Base-by-base conservation (phyloP, 441 rosid genomes). In the Corymbia citriodora region DNA sequence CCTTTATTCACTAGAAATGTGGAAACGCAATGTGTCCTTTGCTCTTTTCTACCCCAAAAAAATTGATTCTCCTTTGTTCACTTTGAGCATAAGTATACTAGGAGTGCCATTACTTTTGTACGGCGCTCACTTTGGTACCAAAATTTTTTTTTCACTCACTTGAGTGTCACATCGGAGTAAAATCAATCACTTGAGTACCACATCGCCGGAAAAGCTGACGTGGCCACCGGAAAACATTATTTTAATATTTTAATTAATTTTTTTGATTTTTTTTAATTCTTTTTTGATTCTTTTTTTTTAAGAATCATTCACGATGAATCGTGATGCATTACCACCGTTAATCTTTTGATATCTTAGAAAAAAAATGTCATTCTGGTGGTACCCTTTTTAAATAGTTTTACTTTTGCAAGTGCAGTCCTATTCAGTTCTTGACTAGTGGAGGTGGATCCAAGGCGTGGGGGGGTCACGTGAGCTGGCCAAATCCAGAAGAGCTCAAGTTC, bases 391-490 rank as follows among this genome's bases (percentile, higher is more conserved):
- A 11, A 9, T 36, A 31, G 0, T 40, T 48, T 12, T 33, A 55
- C 17, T 5, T 87, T 10, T 87, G 65, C 68, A 19, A 55, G 27
- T 45, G 89, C 65, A 90, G 91, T 63, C n/a, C 59, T 13, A 52
- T 87, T 33, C 85, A 87, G 72, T 90, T 90, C 63, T 31, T 90
- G 40, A 90, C 91, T 7, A 90, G 91, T 59, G 91, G 91, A 36
- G 91, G 89, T 3, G 89, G 91, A 55, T 90, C 91, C 68, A 90
- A 90, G 63, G 91, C 91, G 55, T 90, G 91, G 91, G 55, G 91
- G 55, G 91, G 89, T 21, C 54, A 65, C 55, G 36, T 68, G 17
- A 36, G 79, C 50, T 72, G 82, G 55, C 50, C 57, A 25, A 55
- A 63, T 40, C 83, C 89, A 29, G 68, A 90, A 72, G 89, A 85